Percentiles rank a stretch among this genome's conserved stretches.
Conservation (phyloP, 148 eudicot genomes). For the Camellia lanceoleosa region DNA sequence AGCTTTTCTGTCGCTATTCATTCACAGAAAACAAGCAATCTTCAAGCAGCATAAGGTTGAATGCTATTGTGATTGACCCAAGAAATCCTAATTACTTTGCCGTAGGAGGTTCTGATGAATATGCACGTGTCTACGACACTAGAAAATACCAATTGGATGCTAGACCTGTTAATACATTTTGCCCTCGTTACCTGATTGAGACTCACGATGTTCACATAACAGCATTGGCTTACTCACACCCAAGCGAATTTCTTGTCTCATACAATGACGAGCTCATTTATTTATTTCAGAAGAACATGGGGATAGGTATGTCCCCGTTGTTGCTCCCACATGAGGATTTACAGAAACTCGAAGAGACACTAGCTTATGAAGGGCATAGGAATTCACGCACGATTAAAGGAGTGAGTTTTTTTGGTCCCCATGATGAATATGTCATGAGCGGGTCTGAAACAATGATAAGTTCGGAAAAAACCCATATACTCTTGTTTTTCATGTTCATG, state of each 20-base stretch:
- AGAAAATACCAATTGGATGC: slow-evolving; percentile 52
- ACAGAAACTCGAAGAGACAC: slow-evolving; percentile 40
- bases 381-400: slow-evolving; percentile 73
- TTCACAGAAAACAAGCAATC: slow-evolving; percentile 34
- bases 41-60: slow-evolving; percentile 42
- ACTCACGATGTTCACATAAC: slow-evolving; percentile 55
- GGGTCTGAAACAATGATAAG: slow-evolving; percentile 34
- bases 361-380: slow-evolving; percentile 67
- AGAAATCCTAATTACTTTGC: slow-evolving; percentile 72
- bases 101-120: slow-evolving; percentile 71
- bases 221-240: slow-evolving; percentile 60
- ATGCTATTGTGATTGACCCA: slow-evolving; percentile 67
- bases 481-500: no score
- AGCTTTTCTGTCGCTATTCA: slow-evolving; percentile 72
- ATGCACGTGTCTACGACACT: slow-evolving; percentile 73
- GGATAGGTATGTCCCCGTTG: slow-evolving; percentile 55
- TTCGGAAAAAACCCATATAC: no score
- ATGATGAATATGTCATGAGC: slow-evolving; percentile 64
- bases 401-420: slow-evolving; percentile 75
- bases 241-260: slow-evolving; percentile 71
- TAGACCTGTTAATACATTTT: slow-evolving; percentile 57
- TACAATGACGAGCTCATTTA: slow-evolving; percentile 78
- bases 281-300: slow-evolving; percentile 67
- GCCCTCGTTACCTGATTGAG: slow-evolving; percentile 57
- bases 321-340: slow-evolving; percentile 31